Evolutionary conservation across 2,329 filamentous ascomycete genomes (phyloP), one percentile per base, ranked within the genome.

Genomic region (Fusarium setosum): DNA sequence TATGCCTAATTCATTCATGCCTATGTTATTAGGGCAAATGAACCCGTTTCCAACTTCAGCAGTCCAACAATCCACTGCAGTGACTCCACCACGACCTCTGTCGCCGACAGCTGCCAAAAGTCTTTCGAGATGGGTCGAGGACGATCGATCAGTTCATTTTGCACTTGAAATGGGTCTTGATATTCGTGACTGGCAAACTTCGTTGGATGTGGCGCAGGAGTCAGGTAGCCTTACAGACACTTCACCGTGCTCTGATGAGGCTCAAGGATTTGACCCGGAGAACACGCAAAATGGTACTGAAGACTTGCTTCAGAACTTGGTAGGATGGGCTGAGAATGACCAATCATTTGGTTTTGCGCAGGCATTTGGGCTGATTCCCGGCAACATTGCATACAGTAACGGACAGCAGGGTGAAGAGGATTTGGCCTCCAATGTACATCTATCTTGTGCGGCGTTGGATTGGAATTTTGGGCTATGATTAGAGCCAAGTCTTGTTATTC

Each of bases 121-220:
- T n/a, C 38, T 70, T 15, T 54, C 67, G 1, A 47, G 56, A 2
- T 70, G 67, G 67, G 50, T 70, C 45, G 48, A 70, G 11, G 57
- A 68, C 5, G 67, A 70, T 3, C 52, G 58, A 0, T 70, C 56
- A 0, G 37, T 70, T 1, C 47, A 50, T 0, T 70, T 70, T 10
- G 67, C 67, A 5, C 54, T 61, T 10, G 58, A 70, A 9, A 68
- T 70, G 67, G 67, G 67, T 0, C 51, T 70, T 4, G 64, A 44
- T 3, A 38, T 67, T 2, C 50, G 41, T 0, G n/a, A 38, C 0
- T 48, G 15, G 1, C 21, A 45, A 0, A 23, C 31, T 1, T 5
- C 20, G 3, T 31, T 59, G 5, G 47, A 41, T 1, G 10, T 21
- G 4, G 10, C 6, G 1, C 56, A 31, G 0, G 50, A 51, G 12